Evolutionary conservation across 371 early-diverging fungal genomes (phyloP).

Genomic region (Chytridium lagenaria): DNA sequence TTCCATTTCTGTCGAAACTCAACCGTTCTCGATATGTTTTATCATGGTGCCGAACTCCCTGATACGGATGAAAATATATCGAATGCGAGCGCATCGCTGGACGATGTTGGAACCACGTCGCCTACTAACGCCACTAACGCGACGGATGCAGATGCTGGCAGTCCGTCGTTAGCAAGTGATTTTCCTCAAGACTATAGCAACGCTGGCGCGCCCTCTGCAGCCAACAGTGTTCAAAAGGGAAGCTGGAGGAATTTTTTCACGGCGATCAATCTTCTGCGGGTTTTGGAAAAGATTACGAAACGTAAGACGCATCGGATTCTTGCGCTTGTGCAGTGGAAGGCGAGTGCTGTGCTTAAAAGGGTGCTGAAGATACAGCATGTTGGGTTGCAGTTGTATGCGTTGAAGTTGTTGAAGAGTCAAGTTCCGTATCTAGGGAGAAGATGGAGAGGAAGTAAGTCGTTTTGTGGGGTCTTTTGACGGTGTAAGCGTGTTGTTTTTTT

Average conservation of each 20-base stretch:
- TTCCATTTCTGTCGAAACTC: slow-evolving; percentile 37
- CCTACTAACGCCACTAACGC: not conserved
- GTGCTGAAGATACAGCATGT: slow-evolving; percentile 74
- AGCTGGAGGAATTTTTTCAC: slow-evolving; percentile 71
- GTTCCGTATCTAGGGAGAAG: slow-evolving; percentile 79
- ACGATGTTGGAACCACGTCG: not conserved
- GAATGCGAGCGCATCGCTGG: not conserved
- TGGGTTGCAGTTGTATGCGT: slow-evolving; percentile 70
- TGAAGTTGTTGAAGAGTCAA: slow-evolving; percentile 81
- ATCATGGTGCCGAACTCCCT: not conserved
- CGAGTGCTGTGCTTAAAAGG: slow-evolving; percentile 78
- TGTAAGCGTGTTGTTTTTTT: not conserved
- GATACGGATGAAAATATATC: not conserved
- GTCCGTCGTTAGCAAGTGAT: not conserved
- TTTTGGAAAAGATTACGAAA: slow-evolving; percentile 83
- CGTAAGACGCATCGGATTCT: slow-evolving; percentile 76
- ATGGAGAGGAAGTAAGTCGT: slow-evolving; percentile 73
- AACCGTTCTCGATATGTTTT: not conserved
- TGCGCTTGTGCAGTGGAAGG: slow-evolving; percentile 83
- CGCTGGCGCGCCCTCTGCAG: not conserved
- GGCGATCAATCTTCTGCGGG: slow-evolving; percentile 74
- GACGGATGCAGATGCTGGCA: not conserved
- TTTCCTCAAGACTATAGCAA: too few relatives aligned
- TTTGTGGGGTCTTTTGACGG: not conserved
- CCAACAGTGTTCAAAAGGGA: slow-evolving; percentile 11